Evolutionary conservation across 331 rosid genomes (phyloP).

Genomic region (Pyracantha coccinea): DNA sequence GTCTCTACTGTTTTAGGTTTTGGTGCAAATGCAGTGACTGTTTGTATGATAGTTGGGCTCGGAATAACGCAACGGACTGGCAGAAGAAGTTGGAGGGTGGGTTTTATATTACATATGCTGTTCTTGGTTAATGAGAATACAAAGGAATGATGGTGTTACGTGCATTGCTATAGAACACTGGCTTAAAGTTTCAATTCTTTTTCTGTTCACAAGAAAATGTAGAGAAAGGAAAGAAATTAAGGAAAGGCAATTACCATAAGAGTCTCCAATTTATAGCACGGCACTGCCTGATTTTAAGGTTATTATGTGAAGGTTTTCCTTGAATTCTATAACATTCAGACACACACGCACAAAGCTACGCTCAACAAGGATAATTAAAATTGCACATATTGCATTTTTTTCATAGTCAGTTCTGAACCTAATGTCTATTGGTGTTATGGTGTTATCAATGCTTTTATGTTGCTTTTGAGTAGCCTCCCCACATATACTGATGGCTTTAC

Average conservation of each 20-base stretch:
- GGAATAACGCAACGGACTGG: conserved; percentile 33
- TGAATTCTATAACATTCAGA: not conserved
- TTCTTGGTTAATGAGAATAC: not conserved
- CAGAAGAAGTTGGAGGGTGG: conserved; percentile 32
- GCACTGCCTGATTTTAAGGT: not conserved
- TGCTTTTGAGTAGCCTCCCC: too few species aligned
- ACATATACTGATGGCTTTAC: conserved; percentile 16
- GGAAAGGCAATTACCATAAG: not conserved
- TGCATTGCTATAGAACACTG: not conserved
- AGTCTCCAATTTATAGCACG: not conserved
- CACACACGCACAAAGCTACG: not conserved
- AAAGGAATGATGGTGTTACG: not conserved
- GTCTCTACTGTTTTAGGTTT: conserved; percentile 54
- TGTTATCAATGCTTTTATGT: not conserved
- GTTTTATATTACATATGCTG: conserved; percentile 22
- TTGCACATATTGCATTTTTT: not conserved
- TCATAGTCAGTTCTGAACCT: not conserved
- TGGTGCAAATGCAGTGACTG: conserved; percentile 57
- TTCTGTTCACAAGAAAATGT: not conserved
- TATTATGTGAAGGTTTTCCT: not conserved
- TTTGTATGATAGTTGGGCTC: conserved; percentile 34
- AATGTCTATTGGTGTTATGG: not conserved
- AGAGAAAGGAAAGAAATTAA: not conserved
- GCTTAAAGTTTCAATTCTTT: not conserved
- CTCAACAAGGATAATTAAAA: not conserved